These are phyloP conservation scores for Penicillium riverlandense DNA, from an alignment of 495 filamentous ascomycete species.

Conservation along the genomic window DNA sequence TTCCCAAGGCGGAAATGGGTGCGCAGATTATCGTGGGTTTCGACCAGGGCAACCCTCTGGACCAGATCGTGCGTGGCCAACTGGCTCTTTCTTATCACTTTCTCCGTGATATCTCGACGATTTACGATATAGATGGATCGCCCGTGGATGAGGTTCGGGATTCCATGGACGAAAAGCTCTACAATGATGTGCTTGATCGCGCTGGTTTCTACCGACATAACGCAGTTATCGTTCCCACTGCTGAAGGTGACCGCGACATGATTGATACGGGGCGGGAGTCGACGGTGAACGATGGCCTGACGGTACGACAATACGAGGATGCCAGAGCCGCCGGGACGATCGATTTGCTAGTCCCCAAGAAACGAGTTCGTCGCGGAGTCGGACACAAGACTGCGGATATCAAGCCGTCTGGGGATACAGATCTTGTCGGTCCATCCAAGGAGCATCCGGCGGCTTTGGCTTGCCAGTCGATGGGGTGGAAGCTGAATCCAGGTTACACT, in stretches of 20 bases:
- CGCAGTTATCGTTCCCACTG: conserved; percentile 54
- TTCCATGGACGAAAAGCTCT: conserved; percentile 76
- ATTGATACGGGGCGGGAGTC: conserved; percentile 80
- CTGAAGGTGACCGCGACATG: conserved; percentile 78
- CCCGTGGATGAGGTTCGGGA: conserved; percentile 76
- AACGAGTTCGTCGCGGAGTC: conserved; percentile 35
- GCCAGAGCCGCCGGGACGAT: conserved; percentile 38
- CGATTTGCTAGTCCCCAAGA: conserved; percentile 31
- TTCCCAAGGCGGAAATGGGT: conserved; percentile 88
- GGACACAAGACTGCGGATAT: conserved; percentile 40
- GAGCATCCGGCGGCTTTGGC: conserved; percentile 59
- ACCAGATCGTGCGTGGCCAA: conserved; percentile 84
- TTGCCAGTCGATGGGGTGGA: conserved; percentile 76
- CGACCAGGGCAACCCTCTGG: conserved; percentile 88
- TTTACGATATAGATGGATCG: conserved; percentile 84
- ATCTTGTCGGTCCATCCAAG: conserved; percentile 50
- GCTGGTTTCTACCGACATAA: conserved; percentile 84
- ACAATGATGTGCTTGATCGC: conserved; percentile 88
- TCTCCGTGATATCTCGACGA: conserved; percentile 74
- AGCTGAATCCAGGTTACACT: conserved; percentile 56
- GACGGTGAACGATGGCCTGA: conserved; percentile 58
- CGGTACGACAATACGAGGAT: conserved; percentile 64
- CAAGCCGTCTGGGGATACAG: conserved; percentile 30
- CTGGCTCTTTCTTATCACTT: conserved; percentile 80
- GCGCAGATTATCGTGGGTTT: conserved; percentile 98